Conservation (phyloP, 108 stramenopile species). For the Mayamaea pseudoterrestris region DNA sequence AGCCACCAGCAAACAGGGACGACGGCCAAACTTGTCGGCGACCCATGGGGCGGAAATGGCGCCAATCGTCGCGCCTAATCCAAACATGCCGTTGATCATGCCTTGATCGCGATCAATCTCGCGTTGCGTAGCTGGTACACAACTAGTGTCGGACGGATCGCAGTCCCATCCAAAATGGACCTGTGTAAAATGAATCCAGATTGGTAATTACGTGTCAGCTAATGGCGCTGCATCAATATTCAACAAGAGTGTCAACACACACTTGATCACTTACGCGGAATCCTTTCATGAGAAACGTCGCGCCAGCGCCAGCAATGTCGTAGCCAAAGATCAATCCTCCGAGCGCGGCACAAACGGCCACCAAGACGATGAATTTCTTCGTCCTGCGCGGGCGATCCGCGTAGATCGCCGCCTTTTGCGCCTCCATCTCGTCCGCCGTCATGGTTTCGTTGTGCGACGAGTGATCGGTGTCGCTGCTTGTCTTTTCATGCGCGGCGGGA, state of each 20-base stretch:
- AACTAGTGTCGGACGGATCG: not conserved
- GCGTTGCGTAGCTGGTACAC: conserved; percentile 2
- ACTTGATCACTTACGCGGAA: no score
- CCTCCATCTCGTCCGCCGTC: no score
- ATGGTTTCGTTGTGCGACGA: no score
- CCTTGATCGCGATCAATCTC: conserved; percentile 8
- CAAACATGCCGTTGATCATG: conserved; percentile 10
- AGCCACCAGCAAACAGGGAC: not conserved
- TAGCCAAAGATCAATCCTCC: conserved; percentile 28
- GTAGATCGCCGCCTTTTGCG: no score
- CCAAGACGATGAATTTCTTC: conserved; percentile 14
- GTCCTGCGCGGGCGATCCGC: no score
- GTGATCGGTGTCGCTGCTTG: no score
- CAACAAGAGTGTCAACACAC: no score
- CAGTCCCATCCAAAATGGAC: conserved; percentile 2
- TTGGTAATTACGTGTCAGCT: no score
- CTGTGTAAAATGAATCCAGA: no score
- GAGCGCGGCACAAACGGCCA: conserved; percentile 21
- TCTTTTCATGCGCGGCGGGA: no score
- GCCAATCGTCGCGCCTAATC: conserved; percentile 4
- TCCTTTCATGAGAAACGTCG: conserved; percentile 25
- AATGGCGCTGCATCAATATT: no score
- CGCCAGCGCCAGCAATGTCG: conserved; percentile 30
- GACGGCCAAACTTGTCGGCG: not conserved
- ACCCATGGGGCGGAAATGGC: not conserved